Evolutionary conservation across 2,329 filamentous ascomycete genomes (phyloP), one percentile per base, ranked within the genome.

Genomic region (Harringtonia aguacate): DNA sequence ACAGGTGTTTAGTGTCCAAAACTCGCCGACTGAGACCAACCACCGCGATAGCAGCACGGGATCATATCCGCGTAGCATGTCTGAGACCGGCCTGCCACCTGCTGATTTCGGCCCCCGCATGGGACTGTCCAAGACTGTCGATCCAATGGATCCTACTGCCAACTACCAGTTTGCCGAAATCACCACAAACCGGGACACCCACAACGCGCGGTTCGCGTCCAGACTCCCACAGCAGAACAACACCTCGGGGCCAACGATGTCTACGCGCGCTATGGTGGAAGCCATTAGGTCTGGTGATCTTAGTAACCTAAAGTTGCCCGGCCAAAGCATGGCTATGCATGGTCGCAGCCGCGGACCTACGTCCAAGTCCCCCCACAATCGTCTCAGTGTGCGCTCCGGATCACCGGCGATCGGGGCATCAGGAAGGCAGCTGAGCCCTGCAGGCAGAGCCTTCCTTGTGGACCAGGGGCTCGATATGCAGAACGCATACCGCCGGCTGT

Each of bases 401-500:
- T 73, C 73, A 3, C 61, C 65, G 50, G 58, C 65, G 54, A 55
- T 54, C 51, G 49, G 47, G 24, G 42, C 61, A 34, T 42, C 53
- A 3, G 52, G 52, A 36, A 47, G 66, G 50, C 50, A 59, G 51
- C 47, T 72, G 55, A 56, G 63, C 60, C 52, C 70, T 55, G 53
- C 60, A 34, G 52, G 58, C 36, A 59, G 58, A 34, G 57, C 63
- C 22, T 51, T 77, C 36, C 68, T 84, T 4, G 73, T 77, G 35
- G 77, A 78, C 12, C 71, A 74, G 38, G 59, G 75, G 2, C 65
- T 87, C 41, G 81, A 88, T 56, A 75, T 84, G 61, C 77, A 73
- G 46, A 81, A 69, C 50, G 81, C 83, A 4, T 86, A 88, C 56
- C 72, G 80, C 41, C 74, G 77, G 46, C 64, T 88, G 17, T 86